Evolutionary conservation across 2,329 filamentous ascomycete genomes (phyloP).

Genomic region (Cercospora nicotianae): DNA sequence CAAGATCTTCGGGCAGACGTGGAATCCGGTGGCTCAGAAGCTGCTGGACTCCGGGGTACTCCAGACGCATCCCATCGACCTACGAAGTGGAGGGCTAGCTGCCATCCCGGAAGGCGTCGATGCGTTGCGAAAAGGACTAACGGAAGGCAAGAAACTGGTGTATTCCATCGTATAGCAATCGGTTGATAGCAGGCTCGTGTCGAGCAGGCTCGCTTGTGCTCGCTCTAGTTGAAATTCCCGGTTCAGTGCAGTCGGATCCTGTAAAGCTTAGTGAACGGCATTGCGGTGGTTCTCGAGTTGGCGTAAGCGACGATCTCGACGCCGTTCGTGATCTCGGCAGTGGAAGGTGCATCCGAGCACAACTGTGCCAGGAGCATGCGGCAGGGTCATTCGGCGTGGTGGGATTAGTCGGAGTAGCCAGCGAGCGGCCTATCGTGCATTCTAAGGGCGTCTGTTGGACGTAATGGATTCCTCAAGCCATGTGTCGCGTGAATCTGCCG

Average conservation of each 20-base stretch:
- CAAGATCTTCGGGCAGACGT: constrained; percentile 18
- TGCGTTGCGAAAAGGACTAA: constrained; percentile 20
- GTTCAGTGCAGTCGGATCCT: neutral
- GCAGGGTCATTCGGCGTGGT: neutral
- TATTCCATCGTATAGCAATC: constrained; percentile 18
- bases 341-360: neutral
- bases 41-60: constrained; percentile 20
- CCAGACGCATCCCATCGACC: constrained; percentile 22
- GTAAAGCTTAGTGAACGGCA: neutral
- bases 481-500: neutral
- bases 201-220: neutral
- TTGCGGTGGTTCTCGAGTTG: neutral
- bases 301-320: neutral
- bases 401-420: neutral
- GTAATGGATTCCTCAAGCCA: neutral
- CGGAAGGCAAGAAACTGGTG: constrained; percentile 24
- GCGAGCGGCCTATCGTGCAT: neutral
- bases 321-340: neutral
- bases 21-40: constrained; percentile 23
- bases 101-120: constrained; percentile 22
- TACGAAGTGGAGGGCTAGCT: constrained; percentile 20
- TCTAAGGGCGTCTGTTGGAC: neutral
- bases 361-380: neutral
- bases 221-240: neutral
- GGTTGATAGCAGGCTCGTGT: neutral